Evolutionary conservation across 192 early-diverging fungal species (phyloP).

Genomic region (Phlyctochytrium arcticum): DNA sequence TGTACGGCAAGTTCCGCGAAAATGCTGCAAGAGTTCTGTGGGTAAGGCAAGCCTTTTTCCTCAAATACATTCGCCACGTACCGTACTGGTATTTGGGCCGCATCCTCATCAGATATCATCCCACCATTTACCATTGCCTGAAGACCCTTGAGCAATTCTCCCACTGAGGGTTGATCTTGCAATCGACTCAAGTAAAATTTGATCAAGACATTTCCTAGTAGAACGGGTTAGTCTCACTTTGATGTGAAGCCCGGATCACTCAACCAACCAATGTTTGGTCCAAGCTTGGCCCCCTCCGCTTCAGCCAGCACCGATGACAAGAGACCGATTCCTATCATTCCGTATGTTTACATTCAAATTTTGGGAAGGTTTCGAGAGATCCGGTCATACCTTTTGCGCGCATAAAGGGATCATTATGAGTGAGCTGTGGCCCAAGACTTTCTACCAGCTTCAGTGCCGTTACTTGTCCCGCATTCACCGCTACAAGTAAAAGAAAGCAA

Average conservation of each 20-base stretch:
- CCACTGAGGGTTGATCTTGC: slow-evolving; percentile 40
- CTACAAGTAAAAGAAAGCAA: not conserved
- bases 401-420: slow-evolving; percentile 75
- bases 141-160: slow-evolving; percentile 36
- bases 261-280: no score
- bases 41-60: not conserved
- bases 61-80: not conserved
- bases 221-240: no score
- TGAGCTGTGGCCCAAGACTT: slow-evolving; percentile 69
- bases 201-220: slow-evolving; percentile 27
- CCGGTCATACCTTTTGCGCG: slow-evolving; percentile 75
- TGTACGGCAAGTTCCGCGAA: slow-evolving; percentile 88
- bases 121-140: slow-evolving; percentile 29
- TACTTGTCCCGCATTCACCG: slow-evolving; percentile 7
- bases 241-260: no score
- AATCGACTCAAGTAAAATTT: slow-evolving; percentile 43
- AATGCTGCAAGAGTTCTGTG: slow-evolving; percentile 42
- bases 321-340: slow-evolving; percentile 36
- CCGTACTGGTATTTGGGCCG: slow-evolving; percentile 13
- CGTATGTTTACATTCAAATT: no score
- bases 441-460: slow-evolving; percentile 77
- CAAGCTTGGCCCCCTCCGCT: no score
- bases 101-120: slow-evolving; percentile 11
- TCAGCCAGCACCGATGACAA: slow-evolving; percentile 55
- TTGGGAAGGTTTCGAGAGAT: no score